phyloP scores from a whole-genome alignment of 176 grass and related monocot species.

The Melocanna baccifera region DNA sequence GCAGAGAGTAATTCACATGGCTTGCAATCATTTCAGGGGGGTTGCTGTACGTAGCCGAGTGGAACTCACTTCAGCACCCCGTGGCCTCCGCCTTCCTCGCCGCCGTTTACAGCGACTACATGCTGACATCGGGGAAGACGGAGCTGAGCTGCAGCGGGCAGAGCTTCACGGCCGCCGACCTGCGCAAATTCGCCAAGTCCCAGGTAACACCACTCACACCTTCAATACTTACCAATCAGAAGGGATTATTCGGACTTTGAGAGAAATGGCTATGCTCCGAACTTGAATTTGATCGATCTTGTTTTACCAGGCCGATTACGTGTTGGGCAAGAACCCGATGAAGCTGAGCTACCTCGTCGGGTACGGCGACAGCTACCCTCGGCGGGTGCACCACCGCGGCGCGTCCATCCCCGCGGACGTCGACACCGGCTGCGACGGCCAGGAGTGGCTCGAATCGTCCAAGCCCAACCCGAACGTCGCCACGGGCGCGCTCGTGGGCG shows the following conservation, averaged over 20 bases:
- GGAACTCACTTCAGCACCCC: slow-evolving; percentile 72
- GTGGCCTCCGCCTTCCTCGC: slow-evolving; percentile 73
- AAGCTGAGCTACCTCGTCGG: slow-evolving; percentile 86
- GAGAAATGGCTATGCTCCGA: not conserved
- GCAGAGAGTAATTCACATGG: not conserved
- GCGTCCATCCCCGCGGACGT: slow-evolving; percentile 64
- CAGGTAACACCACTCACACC: slow-evolving; percentile 34
- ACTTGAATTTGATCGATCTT: not conserved
- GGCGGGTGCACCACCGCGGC: slow-evolving; percentile 69
- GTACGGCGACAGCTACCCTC: slow-evolving; percentile 57
- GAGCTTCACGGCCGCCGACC: slow-evolving; percentile 48
- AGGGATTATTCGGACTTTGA: not conserved
- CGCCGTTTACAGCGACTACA: slow-evolving; percentile 65
- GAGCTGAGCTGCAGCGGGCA: slow-evolving; percentile 51
- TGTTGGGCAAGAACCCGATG: slow-evolving; percentile 71
- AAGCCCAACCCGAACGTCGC: slow-evolving; percentile 65
- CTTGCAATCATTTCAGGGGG: slow-evolving; percentile 31
- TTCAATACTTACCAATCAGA: not conserved
- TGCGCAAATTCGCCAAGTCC: slow-evolving; percentile 69
- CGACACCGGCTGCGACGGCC: slow-evolving; percentile 53
- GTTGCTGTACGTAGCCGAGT: slow-evolving; percentile 60
- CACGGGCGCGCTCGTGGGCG: slow-evolving; percentile 61
- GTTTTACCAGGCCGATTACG: slow-evolving; percentile 53
- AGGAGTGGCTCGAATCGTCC: slow-evolving; percentile 51
- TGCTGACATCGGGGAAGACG: slow-evolving; percentile 45